phyloP scores from a whole-genome alignment of 306 rosid species.

The Inga leiocalycina region DNA sequence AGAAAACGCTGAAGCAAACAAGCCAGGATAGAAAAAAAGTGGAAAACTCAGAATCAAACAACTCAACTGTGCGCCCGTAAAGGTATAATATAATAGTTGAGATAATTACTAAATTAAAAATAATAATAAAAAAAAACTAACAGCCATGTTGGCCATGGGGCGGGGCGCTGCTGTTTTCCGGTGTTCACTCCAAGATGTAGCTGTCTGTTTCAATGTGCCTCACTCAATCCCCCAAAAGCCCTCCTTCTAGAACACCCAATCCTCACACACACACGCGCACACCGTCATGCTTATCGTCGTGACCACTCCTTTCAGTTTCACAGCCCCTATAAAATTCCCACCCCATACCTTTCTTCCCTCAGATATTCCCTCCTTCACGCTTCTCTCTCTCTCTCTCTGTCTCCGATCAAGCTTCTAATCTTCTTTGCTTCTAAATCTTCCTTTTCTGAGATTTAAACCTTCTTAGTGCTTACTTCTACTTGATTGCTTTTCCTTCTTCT shows the following conservation, averaged over 20 bases:
- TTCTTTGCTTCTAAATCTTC: not conserved
- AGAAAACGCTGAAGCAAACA: no score
- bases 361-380: not conserved
- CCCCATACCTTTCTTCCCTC: no score
- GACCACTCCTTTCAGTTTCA: not conserved
- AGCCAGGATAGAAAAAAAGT: no score
- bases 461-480: not conserved
- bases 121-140: no score
- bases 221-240: not conserved
- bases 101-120: not conserved
- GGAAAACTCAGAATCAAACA: not conserved
- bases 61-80: not conserved
- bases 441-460: not conserved
- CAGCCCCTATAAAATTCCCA: not conserved
- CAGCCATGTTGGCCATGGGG: no score
- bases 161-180: not conserved
- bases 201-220: not conserved
- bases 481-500: not conserved
- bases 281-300: not conserved
- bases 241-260: slow-evolving; percentile 10
- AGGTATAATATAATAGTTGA: not conserved
- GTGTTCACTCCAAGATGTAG: not conserved
- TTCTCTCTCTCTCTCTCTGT: not conserved
- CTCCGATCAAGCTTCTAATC: not conserved
- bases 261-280: not conserved